Evolutionary conservation across 2,329 filamentous ascomycete genomes (phyloP).

Genomic region (Ilyonectria destructans): DNA sequence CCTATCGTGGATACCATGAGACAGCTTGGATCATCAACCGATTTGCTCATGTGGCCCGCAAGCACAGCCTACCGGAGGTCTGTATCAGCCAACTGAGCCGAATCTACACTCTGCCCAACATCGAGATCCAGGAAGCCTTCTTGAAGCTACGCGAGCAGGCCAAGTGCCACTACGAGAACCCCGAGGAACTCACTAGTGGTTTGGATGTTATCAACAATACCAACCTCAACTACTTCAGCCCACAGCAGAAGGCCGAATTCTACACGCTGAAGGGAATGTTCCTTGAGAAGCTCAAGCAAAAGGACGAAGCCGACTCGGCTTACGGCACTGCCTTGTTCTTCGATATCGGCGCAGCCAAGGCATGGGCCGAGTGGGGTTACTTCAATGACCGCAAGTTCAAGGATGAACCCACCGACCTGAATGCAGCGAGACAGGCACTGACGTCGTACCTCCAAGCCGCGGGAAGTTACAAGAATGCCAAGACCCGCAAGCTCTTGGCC

Average conservation of each 20-base stretch:
- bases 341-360: constrained; percentile 94
- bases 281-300: constrained; percentile 91
- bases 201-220: constrained; percentile 99
- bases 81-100: constrained; percentile 97
- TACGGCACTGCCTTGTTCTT: constrained; percentile 97
- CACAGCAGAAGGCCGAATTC: constrained; percentile 97
- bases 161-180: constrained; percentile 98
- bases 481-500: constrained; percentile 93
- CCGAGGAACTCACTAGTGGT: constrained; percentile 90
- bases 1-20: constrained; percentile 97
- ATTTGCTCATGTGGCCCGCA: constrained; percentile 97
- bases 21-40: constrained; percentile 99
- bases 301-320: constrained; percentile 91
- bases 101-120: constrained; percentile 99
- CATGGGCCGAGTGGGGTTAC: constrained; percentile 99
- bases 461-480: constrained; percentile 96
- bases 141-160: constrained; percentile 98
- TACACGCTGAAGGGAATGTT: constrained; percentile 99
- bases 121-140: constrained; percentile 99
- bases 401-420: constrained; percentile 86
- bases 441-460: constrained; percentile 98
- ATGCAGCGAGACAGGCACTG: constrained; percentile 89
- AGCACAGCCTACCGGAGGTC: constrained; percentile 96
- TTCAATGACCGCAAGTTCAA: constrained; percentile 99
- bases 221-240: constrained; percentile 97